A percentile compares a stretch with the other conserved stretches of the same genome.
These are phyloP conservation scores for Vigna unguiculata DNA, from an alignment of 306 rosid genomes.

Conservation along the genomic window DNA sequence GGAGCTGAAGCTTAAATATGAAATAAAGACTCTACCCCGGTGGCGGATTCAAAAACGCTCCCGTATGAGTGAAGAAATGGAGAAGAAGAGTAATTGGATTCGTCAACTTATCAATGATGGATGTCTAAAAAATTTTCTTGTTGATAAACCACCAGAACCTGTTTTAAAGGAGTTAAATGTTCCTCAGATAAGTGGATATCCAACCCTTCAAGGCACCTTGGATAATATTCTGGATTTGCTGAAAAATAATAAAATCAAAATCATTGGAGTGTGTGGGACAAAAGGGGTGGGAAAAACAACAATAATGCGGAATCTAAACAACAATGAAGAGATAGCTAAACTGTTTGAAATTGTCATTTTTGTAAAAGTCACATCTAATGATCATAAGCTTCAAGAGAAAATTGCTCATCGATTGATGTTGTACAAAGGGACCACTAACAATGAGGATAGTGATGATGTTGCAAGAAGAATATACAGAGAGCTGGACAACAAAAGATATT, in stretches of 20 bases:
- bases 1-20: not conserved
- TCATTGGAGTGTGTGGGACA: slow-evolving; percentile 39
- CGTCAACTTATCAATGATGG: slow-evolving; percentile 8
- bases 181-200: slow-evolving; percentile 40
- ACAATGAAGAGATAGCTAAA: slow-evolving; percentile 33
- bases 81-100: not conserved
- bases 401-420: slow-evolving; percentile 43
- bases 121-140: slow-evolving; percentile 19
- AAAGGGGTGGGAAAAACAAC: slow-evolving; percentile 47
- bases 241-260: not conserved
- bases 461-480: slow-evolving; percentile 19
- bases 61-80: slow-evolving; percentile 1
- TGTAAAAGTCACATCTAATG: not conserved
- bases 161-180: slow-evolving; percentile 34
- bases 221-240: slow-evolving; percentile 13
- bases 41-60: slow-evolving; percentile 5
- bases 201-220: slow-evolving; percentile 35
- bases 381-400: slow-evolving; percentile 17
- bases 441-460: not conserved
- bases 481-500: slow-evolving; percentile 28
- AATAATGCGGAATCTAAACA: slow-evolving; percentile 37
- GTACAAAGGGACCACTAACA: not conserved
- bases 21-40: not conserved
- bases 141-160: slow-evolving; percentile 33
- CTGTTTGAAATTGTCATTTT: slow-evolving; percentile 42